Evolutionary conservation across 2,329 filamentous ascomycete genomes (phyloP).

Genomic region (Escovopsis sp.): DNA sequence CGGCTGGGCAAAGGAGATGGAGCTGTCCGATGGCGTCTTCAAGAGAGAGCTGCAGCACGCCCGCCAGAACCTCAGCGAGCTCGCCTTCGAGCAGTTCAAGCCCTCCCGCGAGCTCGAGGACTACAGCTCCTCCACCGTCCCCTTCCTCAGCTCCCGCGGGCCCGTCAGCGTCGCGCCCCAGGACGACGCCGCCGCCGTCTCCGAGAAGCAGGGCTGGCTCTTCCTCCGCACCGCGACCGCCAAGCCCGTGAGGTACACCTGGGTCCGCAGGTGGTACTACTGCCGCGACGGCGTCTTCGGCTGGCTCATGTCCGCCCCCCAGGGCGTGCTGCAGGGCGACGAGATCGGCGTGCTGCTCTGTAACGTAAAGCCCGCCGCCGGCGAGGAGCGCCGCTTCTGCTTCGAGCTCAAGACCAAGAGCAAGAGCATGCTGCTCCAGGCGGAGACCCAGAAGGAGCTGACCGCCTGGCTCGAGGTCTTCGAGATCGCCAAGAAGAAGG

Average conservation of each 20-base stretch:
- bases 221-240: slow-evolving; percentile 69
- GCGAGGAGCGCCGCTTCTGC: slow-evolving; percentile 89
- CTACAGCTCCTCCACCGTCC: slow-evolving; percentile 80
- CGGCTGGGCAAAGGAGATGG: slow-evolving; percentile 91
- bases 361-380: slow-evolving; percentile 77
- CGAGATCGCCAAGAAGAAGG: slow-evolving; percentile 84
- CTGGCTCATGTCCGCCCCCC: slow-evolving; percentile 70
- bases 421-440: slow-evolving; percentile 74
- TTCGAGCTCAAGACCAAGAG: slow-evolving; percentile 99
- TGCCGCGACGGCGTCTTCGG: slow-evolving; percentile 93
- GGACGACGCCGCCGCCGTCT: slow-evolving; percentile 33
- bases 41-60: slow-evolving; percentile 66
- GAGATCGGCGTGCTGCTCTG: slow-evolving; percentile 91
- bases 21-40: slow-evolving; percentile 71
- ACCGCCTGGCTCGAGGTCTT: slow-evolving; percentile 91
- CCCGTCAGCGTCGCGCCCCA: slow-evolving; percentile 47
- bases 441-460: slow-evolving; percentile 83
- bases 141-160: slow-evolving; percentile 61
- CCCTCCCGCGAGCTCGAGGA: slow-evolving; percentile 88
- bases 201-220: slow-evolving; percentile 90
- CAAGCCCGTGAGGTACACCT: slow-evolving; percentile 79
- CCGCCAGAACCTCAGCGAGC: slow-evolving; percentile 68
- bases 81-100: slow-evolving; percentile 52
- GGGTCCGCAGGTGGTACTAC: slow-evolving; percentile 90
- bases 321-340: slow-evolving; percentile 88